Conservation (phyloP, 106 monocot genomes). For the Apostasia ramifera region DNA sequence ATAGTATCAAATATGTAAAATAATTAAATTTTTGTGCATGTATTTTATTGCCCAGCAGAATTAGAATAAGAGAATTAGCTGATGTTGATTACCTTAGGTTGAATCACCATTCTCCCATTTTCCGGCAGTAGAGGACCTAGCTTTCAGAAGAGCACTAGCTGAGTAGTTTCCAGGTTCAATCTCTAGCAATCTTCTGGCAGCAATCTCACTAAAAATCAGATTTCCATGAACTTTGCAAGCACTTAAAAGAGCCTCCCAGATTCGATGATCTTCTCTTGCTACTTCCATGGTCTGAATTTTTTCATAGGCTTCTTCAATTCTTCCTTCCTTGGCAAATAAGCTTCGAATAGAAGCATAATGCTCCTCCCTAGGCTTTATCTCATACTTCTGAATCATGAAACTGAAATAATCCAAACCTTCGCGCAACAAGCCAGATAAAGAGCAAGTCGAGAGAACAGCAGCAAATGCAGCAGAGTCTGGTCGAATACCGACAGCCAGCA, state of each 20-base stretch:
- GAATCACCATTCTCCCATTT: slow-evolving; percentile 22
- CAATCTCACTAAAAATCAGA: slow-evolving; percentile 26
- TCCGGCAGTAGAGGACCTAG: slow-evolving; percentile 32
- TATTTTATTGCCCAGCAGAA: too few relatives aligned
- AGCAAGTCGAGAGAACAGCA: slow-evolving; percentile 41
- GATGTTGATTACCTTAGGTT: too few relatives aligned
- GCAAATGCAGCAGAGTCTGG: slow-evolving; percentile 39
- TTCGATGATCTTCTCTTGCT: slow-evolving; percentile 20
- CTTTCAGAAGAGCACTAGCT: slow-evolving; percentile 38
- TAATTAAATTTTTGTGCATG: too few relatives aligned
- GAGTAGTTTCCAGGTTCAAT: slow-evolving; percentile 22
- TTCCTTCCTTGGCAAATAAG: slow-evolving; percentile 39
- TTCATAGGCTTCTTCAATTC: slow-evolving; percentile 39
- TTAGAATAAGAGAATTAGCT: too few relatives aligned
- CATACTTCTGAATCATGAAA: slow-evolving; percentile 19
- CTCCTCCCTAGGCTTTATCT: slow-evolving; percentile 28
- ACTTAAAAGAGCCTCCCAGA: slow-evolving; percentile 47
- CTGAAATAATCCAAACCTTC: slow-evolving; percentile 29
- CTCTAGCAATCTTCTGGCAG: slow-evolving; percentile 31
- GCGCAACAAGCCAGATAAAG: slow-evolving; percentile 33
- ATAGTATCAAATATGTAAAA: too few relatives aligned
- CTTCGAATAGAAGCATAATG: slow-evolving; percentile 48
- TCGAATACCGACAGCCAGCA: slow-evolving; percentile 22
- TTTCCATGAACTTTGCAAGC: slow-evolving; percentile 37
- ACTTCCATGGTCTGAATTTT: slow-evolving; percentile 22